Base-by-base conservation (phyloP, 257 asterid genomes). In the Penstemon eatonii region DNA sequence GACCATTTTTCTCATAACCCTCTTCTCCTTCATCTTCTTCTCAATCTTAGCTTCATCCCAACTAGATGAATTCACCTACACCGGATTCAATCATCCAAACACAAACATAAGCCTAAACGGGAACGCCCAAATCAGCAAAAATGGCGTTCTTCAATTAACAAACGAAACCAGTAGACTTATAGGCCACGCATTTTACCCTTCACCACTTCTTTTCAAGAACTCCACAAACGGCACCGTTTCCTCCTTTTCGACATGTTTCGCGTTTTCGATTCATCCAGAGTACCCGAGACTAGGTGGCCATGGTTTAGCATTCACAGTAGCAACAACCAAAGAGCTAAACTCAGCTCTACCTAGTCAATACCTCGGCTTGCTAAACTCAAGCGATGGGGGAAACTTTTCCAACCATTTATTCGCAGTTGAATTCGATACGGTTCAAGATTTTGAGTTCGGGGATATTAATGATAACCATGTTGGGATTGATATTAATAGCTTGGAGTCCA, bases 341-440 rank as follows among this genome's bases (percentile, higher is more conserved):
- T 44, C 84, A 0, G 77, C 87, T 11, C 84, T 71, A 0, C 94
- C 96, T 4, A 83, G 91, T 66, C 91, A 86, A 73, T 89, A 84
- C 74, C 84, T 89, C 13, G 94, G 94, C 57, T 74, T 89, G 37
- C 76, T 89, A 60, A 86, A 86, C 56, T 70, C 83, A 37, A 52
- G 65, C 75, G 79, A 77, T 44, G 58, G 37, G 3, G 89, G 88
- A 0, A 85, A 87, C 70, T 74, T 38, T 58, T 78, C 91, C 7
- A 80, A 87, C 80, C 91, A 81, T 45, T 44, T 89, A 3, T 76
- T 89, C 63, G 90, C 95, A 6, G 87, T 89, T 67, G 96, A 89
- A 37, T 86, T 89, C 66, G 95, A 89, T 56, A 89, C 91, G 0
- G 96, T 86, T 11, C 91, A 85, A 53, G 87, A 86, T 51, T 85